phyloP scores from a whole-genome alignment of 129 eudicot species.

The Centella asiatica region DNA sequence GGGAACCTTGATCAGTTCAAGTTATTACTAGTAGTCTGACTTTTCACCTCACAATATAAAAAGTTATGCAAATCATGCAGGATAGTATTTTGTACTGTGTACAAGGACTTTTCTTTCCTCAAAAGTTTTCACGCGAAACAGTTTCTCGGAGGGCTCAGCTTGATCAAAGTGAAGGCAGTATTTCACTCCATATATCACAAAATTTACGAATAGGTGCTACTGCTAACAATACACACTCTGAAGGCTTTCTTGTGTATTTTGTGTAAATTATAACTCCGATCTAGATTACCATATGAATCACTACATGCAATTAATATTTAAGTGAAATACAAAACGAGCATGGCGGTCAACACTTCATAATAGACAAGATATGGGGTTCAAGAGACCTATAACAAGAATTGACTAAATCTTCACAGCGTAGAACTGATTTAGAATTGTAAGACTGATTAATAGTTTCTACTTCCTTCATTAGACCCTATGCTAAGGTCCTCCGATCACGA shows the following conservation, averaged over 20 bases:
- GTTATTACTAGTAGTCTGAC: no score
- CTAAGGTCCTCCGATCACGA: background rate
- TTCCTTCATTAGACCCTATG: no score
- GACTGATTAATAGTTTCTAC: background rate
- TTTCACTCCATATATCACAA: no score
- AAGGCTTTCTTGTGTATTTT: background rate
- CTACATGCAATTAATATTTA: background rate
- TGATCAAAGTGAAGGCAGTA: no score
- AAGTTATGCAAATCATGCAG: no score
- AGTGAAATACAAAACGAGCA: background rate
- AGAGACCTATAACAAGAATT: background rate
- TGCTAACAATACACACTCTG: background rate
- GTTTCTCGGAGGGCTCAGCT: no score
- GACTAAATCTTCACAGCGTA: background rate
- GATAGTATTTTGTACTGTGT: no score
- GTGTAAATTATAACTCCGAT: background rate
- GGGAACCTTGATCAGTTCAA: no score
- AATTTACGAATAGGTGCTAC: no score
- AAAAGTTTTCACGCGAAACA: no score
- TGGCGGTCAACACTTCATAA: background rate
- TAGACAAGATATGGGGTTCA: background rate
- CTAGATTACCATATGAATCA: background rate
- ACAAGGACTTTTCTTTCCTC: no score
- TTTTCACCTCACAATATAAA: no score
- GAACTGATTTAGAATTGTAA: background rate